These are phyloP conservation scores for Picea abies DNA, from an alignment of 83 land plant genomes.

Conservation along the genomic window DNA sequence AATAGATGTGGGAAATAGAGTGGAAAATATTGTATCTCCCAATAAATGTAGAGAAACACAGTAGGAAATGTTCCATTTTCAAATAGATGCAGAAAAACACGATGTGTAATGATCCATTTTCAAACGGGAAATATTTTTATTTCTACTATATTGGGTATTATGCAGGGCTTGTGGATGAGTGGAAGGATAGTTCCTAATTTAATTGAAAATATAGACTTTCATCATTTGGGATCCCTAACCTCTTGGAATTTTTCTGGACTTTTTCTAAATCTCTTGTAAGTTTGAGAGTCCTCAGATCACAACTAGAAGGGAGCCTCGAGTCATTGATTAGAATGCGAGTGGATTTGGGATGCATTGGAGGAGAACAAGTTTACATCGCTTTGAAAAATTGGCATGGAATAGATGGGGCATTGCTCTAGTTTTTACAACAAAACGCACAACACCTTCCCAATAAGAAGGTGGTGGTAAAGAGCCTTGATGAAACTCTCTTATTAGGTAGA, in stretches of 20 bases:
- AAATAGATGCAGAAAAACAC: not conserved
- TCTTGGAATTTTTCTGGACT: conserved; percentile 7
- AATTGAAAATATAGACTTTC: conserved; percentile 66
- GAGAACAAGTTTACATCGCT: conserved; percentile 45
- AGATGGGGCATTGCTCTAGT: conserved; percentile 43
- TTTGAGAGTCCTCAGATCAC: conserved; percentile 21
- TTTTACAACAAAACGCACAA: conserved; percentile 17
- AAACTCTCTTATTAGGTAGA: conserved; percentile 37
- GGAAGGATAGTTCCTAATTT: conserved; percentile 69
- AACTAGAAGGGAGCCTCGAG: conserved; percentile 58
- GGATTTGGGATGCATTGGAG: conserved; percentile 47
- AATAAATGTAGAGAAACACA: not conserved
- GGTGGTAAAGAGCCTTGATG: conserved; percentile 4
- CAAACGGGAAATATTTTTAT: not conserved
- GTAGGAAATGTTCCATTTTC: not conserved
- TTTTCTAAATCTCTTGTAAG: conserved; percentile 19
- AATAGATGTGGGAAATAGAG: not conserved
- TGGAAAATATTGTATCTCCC: too few species aligned
- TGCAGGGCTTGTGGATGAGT: conserved; percentile 67
- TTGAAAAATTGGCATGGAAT: conserved; percentile 57
- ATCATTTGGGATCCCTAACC: conserved; percentile 32
- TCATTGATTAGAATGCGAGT: conserved; percentile 44
- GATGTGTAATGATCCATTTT: not conserved
- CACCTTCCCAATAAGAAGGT: not conserved
- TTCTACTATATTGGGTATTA: not conserved